Evolutionary conservation across 75 land plant species (phyloP), one percentile per base, ranked within the genome.

Genomic region (Cryptomeria japonica): DNA sequence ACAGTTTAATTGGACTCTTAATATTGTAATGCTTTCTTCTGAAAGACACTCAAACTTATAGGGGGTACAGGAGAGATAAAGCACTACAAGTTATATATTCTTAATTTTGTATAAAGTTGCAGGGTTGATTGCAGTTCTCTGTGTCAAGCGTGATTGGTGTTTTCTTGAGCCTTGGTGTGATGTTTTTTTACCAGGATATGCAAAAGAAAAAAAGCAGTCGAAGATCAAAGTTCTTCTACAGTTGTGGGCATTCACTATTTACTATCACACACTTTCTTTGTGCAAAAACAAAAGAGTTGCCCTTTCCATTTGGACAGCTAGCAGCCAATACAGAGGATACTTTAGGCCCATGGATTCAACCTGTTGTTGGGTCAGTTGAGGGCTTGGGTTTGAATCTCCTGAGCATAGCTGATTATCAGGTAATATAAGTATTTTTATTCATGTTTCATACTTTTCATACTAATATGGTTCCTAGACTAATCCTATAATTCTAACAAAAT

Each of bases 241-340:
- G 46, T 13, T 80, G 22, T 42, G 47, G 83, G 11, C 47, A 46
- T 80, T 80, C 83, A 42, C 46, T 42, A 42, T 19, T 80, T 22
- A 42, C 83, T 6, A 39, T 80, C 83, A 42, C 49, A 80, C 83
- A 80, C n/a, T 80, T 36, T 25, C 39, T 39, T 80, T 80, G 83
- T 22, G 83, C 41, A 22, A 80, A 80, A 80, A 46, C 83, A 80
- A 80, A 80, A 80, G 47, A 80, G 47, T 41, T 80, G 46, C 83
- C 83, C 46, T 39, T 80, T 22, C 83, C 83, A 39, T 22, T 80
- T 80, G 83, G 83, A 80, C 83, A 80, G 83, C 39, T 80, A 80
- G 83, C 83, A 80, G 83, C 46, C 22, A 25, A 14, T 16, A 80
- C 46, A 36, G 83, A 80, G 39, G 19, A 80, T 19, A 42, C 83